A percentile compares a stretch with the other conserved stretches of the same genome.
Evolutionary conservation across 139 green algal species (phyloP).

Genomic region (Tetraselmis chui): DNA sequence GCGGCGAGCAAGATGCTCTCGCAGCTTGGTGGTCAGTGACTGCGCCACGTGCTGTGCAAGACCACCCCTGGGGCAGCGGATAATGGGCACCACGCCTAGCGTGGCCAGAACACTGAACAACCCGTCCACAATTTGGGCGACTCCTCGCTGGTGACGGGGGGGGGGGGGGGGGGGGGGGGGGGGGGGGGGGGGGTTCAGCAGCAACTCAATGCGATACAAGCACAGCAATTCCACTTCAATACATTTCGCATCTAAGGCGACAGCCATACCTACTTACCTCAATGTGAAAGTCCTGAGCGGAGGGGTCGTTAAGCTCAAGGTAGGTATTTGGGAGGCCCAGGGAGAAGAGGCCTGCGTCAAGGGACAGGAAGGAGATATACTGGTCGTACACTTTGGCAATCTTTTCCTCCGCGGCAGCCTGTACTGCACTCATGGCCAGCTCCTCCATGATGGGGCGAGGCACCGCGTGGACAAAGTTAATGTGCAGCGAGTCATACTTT

Average conservation of each 20-base stretch:
- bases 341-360: conserved; percentile 85
- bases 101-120: conserved; percentile 87
- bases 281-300: conserved; percentile 76
- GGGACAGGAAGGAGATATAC: conserved; percentile 81
- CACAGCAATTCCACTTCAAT: no score
- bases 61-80: conserved; percentile 82
- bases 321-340: conserved; percentile 78
- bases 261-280: conserved; percentile 38
- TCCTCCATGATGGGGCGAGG: conserved; percentile 69
- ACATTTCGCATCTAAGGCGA: background rate
- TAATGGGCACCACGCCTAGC: conserved; percentile 86
- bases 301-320: conserved; percentile 86
- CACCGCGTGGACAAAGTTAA: conserved; percentile 85
- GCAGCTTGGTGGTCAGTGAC: conserved; percentile 64
- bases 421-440: conserved; percentile 57
- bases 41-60: conserved; percentile 87
- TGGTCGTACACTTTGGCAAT: conserved; percentile 84
- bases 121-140: conserved; percentile 78
- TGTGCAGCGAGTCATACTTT: conserved; percentile 86
- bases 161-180: background rate
- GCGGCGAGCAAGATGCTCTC: conserved; percentile 67
- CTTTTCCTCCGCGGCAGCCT: conserved; percentile 30
- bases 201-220: no score
- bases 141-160: conserved; percentile 29
- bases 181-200: background rate